phyloP scores from a whole-genome alignment of 176 grass and related monocot species.

The Tuctoria greenei region DNA sequence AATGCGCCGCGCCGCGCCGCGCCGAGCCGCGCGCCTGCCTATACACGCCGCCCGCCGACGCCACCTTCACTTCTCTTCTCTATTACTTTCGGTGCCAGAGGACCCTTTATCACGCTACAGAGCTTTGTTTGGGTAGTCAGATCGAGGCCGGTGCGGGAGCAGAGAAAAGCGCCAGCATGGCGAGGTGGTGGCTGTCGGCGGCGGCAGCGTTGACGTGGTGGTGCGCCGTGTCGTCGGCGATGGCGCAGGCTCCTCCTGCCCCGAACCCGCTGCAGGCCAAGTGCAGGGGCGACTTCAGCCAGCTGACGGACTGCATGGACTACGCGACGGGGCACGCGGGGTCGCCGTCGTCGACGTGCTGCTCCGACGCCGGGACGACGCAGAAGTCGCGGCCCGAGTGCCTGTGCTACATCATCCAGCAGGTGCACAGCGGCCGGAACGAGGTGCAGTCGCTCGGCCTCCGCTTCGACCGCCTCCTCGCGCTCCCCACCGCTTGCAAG shows the following conservation, averaged over 20 bases:
- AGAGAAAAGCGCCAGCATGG: neutral
- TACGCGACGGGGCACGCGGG: conserved; percentile 58
- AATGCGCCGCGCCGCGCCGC: conserved; percentile 10
- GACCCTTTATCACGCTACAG: neutral
- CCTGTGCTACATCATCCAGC: conserved; percentile 85
- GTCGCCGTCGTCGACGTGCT: conserved; percentile 58
- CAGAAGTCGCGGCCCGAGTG: conserved; percentile 49
- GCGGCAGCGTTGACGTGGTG: neutral
- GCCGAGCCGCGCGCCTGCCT: neutral
- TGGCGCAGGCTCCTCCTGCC: neutral
- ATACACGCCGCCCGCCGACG: conserved; percentile 26
- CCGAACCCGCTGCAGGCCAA: conserved; percentile 49
- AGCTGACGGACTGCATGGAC: conserved; percentile 71
- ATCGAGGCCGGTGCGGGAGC: neutral
- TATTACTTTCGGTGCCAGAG: neutral
- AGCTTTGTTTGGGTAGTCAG: neutral
- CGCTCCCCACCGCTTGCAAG: conserved; percentile 51
- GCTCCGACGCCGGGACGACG: conserved; percentile 41
- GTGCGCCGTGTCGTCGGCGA: neutral
- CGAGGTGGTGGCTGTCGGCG: neutral
- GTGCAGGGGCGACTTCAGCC: conserved; percentile 48
- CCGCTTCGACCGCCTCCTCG: conserved; percentile 57
- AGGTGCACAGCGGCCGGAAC: conserved; percentile 50
- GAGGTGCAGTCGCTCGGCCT: conserved; percentile 58
- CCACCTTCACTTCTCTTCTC: neutral